A percentile compares a stretch with the other conserved stretches of the same genome.
Conservation (phyloP, 1,284 basidiomycete species). For the Pseudomicrostroma phylloplanum region DNA sequence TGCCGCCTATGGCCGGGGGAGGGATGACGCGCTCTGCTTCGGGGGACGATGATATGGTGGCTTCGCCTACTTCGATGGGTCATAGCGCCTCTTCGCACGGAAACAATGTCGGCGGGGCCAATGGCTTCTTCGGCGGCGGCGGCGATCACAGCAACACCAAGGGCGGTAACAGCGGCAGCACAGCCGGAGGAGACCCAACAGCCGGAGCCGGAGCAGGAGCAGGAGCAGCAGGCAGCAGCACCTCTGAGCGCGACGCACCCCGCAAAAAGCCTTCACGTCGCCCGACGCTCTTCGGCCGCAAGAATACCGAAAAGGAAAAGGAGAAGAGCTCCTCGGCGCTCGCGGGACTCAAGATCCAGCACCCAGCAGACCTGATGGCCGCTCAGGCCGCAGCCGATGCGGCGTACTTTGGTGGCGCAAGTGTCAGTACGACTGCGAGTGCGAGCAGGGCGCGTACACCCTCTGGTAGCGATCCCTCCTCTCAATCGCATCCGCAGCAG, state of each 20-base stretch:
- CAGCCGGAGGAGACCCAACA: too few species aligned
- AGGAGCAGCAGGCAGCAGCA: too few species aligned
- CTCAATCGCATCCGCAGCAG: background rate
- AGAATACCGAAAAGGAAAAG: constrained; percentile 2
- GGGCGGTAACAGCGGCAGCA: too few species aligned
- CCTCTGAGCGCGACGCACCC: too few species aligned
- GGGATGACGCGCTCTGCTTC: background rate
- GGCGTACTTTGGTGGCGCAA: too few species aligned
- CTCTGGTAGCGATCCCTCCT: too few species aligned
- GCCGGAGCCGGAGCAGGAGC: too few species aligned
- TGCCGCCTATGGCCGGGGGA: background rate
- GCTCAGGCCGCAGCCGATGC: too few species aligned
- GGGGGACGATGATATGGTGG: background rate
- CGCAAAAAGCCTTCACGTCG: constrained; percentile 2
- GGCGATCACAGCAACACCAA: too few species aligned
- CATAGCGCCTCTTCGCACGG: background rate
- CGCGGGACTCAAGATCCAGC: background rate
- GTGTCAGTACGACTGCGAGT: too few species aligned
- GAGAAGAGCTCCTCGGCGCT: background rate
- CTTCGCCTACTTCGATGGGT: background rate
- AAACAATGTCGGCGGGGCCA: background rate
- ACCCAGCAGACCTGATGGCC: too few species aligned
- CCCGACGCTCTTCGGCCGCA: constrained; percentile 2
- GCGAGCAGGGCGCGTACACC: too few species aligned
- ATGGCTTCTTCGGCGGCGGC: background rate